Conservation (phyloP, 768 basidiomycete species). For the Mycena floridula region DNA sequence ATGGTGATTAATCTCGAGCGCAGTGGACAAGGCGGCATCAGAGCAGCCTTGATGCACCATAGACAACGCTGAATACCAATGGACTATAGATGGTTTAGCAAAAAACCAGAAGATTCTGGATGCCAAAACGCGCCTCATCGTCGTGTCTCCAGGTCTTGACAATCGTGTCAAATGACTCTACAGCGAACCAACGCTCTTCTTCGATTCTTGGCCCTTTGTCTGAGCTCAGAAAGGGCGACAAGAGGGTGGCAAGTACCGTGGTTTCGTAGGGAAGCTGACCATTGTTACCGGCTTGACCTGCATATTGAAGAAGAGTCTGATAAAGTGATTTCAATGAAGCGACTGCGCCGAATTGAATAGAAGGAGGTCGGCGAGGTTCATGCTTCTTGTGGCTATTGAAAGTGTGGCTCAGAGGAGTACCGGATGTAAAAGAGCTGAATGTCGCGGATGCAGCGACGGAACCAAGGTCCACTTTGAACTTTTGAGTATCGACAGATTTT, state of each 20-base stretch:
- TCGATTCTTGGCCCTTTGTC: conserved; percentile 29
- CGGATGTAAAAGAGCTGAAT: conserved; percentile 37
- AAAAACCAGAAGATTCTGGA: background rate
- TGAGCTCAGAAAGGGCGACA: conserved; percentile 46
- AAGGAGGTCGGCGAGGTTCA: conserved; percentile 38
- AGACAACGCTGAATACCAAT: conserved; percentile 52
- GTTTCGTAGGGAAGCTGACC: conserved; percentile 47
- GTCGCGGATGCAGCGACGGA: conserved; percentile 28
- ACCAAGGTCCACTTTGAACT: conserved; percentile 18
- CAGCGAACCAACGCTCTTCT: conserved; percentile 47
- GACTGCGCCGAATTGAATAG: conserved; percentile 21
- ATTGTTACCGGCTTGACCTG: conserved; percentile 24
- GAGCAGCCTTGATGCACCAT: conserved; percentile 67
- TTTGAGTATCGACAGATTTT: conserved; percentile 35
- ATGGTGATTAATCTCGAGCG: conserved; percentile 36
- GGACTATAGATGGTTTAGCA: conserved; percentile 18
- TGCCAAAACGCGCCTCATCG: conserved; percentile 42
- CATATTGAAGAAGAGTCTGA: conserved; percentile 39
- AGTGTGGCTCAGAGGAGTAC: conserved; percentile 21
- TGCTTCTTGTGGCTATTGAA: conserved; percentile 20
- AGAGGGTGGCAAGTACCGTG: conserved; percentile 51
- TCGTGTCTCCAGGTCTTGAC: conserved; percentile 48
- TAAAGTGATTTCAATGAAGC: conserved; percentile 39
- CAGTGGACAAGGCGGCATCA: conserved; percentile 34
- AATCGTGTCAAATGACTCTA: conserved; percentile 58